Conservation (phyloP, 768 basidiomycete genomes). For the Filobasidium wieringae region DNA sequence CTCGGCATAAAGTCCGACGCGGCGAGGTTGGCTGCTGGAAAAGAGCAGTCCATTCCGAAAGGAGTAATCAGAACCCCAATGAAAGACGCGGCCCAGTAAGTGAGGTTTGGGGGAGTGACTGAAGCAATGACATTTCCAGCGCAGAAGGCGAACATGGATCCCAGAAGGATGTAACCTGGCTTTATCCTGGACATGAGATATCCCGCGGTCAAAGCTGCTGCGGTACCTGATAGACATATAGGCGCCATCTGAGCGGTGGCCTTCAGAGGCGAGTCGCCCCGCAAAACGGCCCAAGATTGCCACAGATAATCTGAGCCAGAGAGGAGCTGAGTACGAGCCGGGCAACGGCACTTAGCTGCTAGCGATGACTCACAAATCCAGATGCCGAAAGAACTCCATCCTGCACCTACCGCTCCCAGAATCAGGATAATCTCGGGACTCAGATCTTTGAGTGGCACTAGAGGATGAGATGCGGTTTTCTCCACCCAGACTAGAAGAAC, state of each 20-base stretch:
- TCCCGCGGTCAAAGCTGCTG: slow-evolving; percentile 17
- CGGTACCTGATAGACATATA: slow-evolving; percentile 10
- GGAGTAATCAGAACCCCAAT: slow-evolving; percentile 7
- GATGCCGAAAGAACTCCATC: slow-evolving; percentile 16
- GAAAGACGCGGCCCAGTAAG: slow-evolving; percentile 21
- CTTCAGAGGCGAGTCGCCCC: slow-evolving; percentile 11
- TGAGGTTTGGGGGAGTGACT: slow-evolving; percentile 6
- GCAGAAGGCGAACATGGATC: slow-evolving; percentile 19
- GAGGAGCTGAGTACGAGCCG: slow-evolving; percentile 15
- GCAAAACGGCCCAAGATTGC: slow-evolving; percentile 18
- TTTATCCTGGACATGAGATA: slow-evolving; percentile 15
- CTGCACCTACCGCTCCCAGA: slow-evolving; percentile 7
- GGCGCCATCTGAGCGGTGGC: slow-evolving; percentile 18
- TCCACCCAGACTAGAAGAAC: slow-evolving; percentile 17
- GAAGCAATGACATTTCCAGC: slow-evolving; percentile 17
- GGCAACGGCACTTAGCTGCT: slow-evolving; percentile 11
- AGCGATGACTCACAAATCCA: slow-evolving; percentile 7
- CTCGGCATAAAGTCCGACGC: slow-evolving; percentile 11
- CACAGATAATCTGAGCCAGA: slow-evolving; percentile 15
- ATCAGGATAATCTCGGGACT: slow-evolving; percentile 14
- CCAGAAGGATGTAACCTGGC: slow-evolving; percentile 17
- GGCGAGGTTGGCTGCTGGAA: slow-evolving; percentile 7
- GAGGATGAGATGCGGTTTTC: slow-evolving; percentile 11
- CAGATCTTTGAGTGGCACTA: slow-evolving; percentile 22
- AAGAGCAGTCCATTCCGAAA: slow-evolving; percentile 9